Conservation (phyloP, 2,329 filamentous ascomycete genomes). For the Byssochlamys sp. region DNA sequence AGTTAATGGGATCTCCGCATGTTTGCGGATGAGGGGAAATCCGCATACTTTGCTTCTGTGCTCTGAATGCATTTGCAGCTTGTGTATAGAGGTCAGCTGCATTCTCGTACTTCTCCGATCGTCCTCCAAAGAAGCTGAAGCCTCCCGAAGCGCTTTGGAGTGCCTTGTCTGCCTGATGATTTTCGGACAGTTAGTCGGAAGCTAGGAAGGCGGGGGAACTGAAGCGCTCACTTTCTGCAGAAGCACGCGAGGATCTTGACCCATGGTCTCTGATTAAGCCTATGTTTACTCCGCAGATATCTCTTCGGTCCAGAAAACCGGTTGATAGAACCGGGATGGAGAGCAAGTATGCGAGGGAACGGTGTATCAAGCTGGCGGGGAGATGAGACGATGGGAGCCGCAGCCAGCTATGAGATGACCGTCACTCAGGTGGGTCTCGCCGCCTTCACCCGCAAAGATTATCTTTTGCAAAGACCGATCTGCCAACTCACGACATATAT, state of each 20-base stretch:
- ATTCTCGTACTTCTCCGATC: slow-evolving; percentile 78
- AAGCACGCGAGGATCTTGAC: slow-evolving; percentile 67
- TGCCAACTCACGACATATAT: background rate
- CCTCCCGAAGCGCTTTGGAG: slow-evolving; percentile 64
- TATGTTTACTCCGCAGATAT: background rate
- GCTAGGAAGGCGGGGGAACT: background rate
- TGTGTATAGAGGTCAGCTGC: slow-evolving; percentile 80
- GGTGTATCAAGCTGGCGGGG: background rate
- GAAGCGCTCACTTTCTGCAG: slow-evolving; percentile 58
- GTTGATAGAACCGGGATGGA: background rate
- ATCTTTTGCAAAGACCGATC: background rate
- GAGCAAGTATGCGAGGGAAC: background rate
- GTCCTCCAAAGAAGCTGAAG: slow-evolving; percentile 81
- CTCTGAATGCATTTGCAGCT: slow-evolving; percentile 82
- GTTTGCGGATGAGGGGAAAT: slow-evolving; percentile 2
- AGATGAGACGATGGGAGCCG: background rate
- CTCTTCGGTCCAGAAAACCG: background rate
- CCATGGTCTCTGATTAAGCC: slow-evolving; percentile 43
- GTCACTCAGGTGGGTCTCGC: background rate
- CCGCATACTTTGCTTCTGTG: slow-evolving; percentile 67
- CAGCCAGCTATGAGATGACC: background rate
- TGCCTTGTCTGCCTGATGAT: slow-evolving; percentile 70
- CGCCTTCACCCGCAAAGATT: background rate
- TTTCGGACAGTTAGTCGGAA: slow-evolving; percentile 9
- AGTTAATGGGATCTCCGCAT: background rate